phyloP scores from a whole-genome alignment of 2,329 filamentous ascomycete genomes.

The Graphiopsis chlorocephala region DNA sequence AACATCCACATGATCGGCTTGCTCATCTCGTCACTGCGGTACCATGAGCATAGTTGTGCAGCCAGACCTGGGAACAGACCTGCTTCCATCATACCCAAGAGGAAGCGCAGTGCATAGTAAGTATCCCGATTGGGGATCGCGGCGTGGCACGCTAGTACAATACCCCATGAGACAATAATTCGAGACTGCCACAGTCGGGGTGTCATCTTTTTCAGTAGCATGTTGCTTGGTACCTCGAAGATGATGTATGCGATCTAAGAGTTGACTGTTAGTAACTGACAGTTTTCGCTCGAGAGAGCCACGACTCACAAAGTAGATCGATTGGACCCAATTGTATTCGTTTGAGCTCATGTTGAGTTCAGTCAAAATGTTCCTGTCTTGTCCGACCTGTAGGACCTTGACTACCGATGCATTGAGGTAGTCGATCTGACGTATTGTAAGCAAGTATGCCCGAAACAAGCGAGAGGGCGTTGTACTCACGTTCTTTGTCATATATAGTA shows the following conservation, averaged over 20 bases:
- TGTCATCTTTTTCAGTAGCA: constrained; percentile 17
- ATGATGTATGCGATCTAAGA: constrained; percentile 19
- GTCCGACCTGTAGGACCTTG: constrained; percentile 44
- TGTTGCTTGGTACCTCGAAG: constrained; percentile 18
- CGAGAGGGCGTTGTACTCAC: constrained; percentile 19
- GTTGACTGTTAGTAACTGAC: not conserved
- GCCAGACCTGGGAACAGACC: constrained; percentile 17
- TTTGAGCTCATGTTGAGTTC: constrained; percentile 42
- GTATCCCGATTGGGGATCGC: constrained; percentile 29
- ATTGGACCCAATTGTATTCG: constrained; percentile 43
- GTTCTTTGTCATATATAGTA: constrained; percentile 45
- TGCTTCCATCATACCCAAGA: constrained; percentile 17
- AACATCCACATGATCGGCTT: constrained; percentile 25
- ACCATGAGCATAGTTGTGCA: constrained; percentile 40
- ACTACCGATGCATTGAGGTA: constrained; percentile 42
- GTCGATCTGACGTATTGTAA: constrained; percentile 31
- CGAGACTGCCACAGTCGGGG: constrained; percentile 21
- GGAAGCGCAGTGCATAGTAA: constrained; percentile 23
- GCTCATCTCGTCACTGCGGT: constrained; percentile 40
- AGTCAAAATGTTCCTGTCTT: constrained; percentile 38
- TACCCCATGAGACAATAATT: constrained; percentile 13
- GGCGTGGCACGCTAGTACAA: constrained; percentile 29
- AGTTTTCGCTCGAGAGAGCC: not conserved
- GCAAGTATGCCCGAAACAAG: not conserved
- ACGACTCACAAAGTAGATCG: constrained; percentile 38